Evolutionary conservation across 768 basidiomycete species (phyloP).

Genomic region (Lentinula guzmanii): DNA sequence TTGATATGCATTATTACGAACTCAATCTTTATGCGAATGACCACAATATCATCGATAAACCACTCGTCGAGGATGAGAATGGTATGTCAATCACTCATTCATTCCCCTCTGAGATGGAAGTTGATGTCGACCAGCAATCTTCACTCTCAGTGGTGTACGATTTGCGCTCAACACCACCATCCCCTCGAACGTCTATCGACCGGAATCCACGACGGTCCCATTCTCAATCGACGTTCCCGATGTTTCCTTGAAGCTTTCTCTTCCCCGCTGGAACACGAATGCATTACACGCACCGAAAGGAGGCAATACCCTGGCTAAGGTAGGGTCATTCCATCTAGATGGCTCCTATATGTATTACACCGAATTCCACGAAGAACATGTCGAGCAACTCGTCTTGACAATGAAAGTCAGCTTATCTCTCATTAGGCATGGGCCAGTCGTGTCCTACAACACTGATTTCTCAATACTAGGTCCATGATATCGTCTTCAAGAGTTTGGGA

Average conservation of each 20-base stretch:
- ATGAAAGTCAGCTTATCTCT: conserved; percentile 43
- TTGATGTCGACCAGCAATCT: conserved; percentile 48
- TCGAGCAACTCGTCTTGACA: conserved; percentile 72
- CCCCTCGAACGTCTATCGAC: conserved; percentile 66
- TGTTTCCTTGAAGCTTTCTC: conserved; percentile 49
- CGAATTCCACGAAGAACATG: conserved; percentile 57
- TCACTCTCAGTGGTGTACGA: conserved; percentile 56
- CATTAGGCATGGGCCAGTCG: not conserved
- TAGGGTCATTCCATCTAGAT: conserved; percentile 48
- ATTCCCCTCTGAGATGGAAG: not conserved
- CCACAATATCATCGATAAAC: conserved; percentile 94
- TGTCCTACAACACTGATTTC: not conserved
- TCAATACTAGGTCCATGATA: conserved; percentile 19
- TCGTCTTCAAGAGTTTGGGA: conserved; percentile 68
- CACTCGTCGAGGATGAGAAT: conserved; percentile 76
- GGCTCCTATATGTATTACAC: conserved; percentile 75
- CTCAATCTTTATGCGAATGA: conserved; percentile 87
- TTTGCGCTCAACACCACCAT: conserved; percentile 50
- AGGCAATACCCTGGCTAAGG: conserved; percentile 56
- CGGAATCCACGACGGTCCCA: conserved; percentile 58
- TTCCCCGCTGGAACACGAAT: conserved; percentile 90
- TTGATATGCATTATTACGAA: conserved; percentile 71
- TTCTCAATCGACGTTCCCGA: conserved; percentile 61
- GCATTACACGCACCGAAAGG: conserved; percentile 57
- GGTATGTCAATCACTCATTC: conserved; percentile 35